A percentile compares a stretch with the other conserved stretches of the same genome.
phyloP scores from a whole-genome alignment of 176 grass and related monocot species.

The Pontederia crassipes region DNA sequence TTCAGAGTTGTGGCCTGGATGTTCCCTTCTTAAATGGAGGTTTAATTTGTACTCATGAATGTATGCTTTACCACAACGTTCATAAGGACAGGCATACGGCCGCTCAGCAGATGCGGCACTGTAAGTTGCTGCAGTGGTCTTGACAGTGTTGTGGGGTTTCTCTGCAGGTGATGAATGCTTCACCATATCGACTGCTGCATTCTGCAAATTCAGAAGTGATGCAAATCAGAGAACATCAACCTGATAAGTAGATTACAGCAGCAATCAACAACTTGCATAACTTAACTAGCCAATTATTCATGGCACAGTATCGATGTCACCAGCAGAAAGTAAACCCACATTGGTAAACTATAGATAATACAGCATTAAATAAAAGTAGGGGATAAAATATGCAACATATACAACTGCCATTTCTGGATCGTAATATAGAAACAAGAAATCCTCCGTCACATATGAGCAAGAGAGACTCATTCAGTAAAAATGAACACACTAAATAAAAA shows the following conservation, averaged over 20 bases:
- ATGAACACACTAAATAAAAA: too few relatives aligned
- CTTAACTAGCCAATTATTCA: neutral
- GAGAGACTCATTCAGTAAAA: too few relatives aligned
- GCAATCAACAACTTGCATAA: neutral
- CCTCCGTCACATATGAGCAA: too few relatives aligned
- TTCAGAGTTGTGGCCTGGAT: slow-evolving; percentile 51
- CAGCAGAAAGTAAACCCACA: too few relatives aligned
- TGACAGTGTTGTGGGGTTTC: slow-evolving; percentile 32
- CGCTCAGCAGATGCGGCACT: slow-evolving; percentile 56
- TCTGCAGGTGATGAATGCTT: slow-evolving; percentile 32
- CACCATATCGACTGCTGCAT: slow-evolving; percentile 16
- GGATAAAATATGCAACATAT: too few relatives aligned
- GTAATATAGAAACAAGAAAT: too few relatives aligned
- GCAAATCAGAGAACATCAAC: neutral
- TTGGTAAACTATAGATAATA: too few relatives aligned
- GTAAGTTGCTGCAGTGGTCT: slow-evolving; percentile 20
- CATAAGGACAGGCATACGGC: slow-evolving; percentile 75
- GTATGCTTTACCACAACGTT: slow-evolving; percentile 78
- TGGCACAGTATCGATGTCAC: too few relatives aligned
- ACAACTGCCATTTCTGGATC: too few relatives aligned
- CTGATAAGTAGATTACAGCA: neutral
- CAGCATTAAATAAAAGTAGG: too few relatives aligned
- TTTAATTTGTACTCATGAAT: slow-evolving; percentile 98
- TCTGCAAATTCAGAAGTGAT: slow-evolving; percentile 27
- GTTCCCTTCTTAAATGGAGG: slow-evolving; percentile 87